A percentile compares a stretch with the other conserved stretches of the same genome.
Evolutionary conservation across 2,329 filamentous ascomycete species (phyloP).

Genomic region (Cercospora sesami): DNA sequence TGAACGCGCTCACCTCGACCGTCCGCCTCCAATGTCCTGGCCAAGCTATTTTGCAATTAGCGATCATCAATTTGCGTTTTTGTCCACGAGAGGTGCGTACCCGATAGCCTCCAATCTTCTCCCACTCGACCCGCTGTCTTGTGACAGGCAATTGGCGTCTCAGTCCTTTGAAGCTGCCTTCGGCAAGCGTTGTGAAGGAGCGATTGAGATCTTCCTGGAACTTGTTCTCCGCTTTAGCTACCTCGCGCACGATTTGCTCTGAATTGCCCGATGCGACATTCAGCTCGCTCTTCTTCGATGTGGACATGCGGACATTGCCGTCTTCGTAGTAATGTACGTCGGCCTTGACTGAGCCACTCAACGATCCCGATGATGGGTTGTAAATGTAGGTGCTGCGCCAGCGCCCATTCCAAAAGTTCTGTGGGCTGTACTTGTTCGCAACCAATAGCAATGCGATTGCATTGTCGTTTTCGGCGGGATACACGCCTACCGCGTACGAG

Average conservation of each 20-base stretch:
- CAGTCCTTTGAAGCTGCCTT: conserved; percentile 92
- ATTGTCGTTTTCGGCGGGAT: conserved; percentile 73
- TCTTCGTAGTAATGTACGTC: conserved; percentile 99
- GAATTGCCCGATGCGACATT: conserved; percentile 63
- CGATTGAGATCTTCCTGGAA: conserved; percentile 96
- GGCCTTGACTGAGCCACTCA: conserved; percentile 82
- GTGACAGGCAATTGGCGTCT: conserved; percentile 93
- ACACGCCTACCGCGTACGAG: conserved; percentile 76
- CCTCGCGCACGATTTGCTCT: conserved; percentile 71
- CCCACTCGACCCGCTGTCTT: conserved; percentile 98
- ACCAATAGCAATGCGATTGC: conserved; percentile 80
- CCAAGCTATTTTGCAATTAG: conserved; percentile 41
- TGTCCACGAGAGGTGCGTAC: conserved; percentile 48
- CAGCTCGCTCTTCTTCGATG: conserved; percentile 71
- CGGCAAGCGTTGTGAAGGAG: conserved; percentile 82
- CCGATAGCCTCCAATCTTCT: conserved; percentile 92
- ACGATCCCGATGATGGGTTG: conserved; percentile 63
- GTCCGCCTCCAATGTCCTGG: conserved; percentile 54
- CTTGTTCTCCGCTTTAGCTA: conserved; percentile 78
- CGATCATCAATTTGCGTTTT: conserved; percentile 8
- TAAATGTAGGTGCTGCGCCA: conserved; percentile 89
- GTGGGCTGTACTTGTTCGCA: conserved; percentile 94
- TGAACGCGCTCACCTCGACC: conserved; percentile 37
- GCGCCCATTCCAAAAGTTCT: conserved; percentile 98
- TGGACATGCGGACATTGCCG: conserved; percentile 90